Percentiles rank a stretch among this genome's conserved stretches.
phyloP scores from a whole-genome alignment of 2,329 filamentous ascomycete species.

The Colletotrichum noveboracense region DNA sequence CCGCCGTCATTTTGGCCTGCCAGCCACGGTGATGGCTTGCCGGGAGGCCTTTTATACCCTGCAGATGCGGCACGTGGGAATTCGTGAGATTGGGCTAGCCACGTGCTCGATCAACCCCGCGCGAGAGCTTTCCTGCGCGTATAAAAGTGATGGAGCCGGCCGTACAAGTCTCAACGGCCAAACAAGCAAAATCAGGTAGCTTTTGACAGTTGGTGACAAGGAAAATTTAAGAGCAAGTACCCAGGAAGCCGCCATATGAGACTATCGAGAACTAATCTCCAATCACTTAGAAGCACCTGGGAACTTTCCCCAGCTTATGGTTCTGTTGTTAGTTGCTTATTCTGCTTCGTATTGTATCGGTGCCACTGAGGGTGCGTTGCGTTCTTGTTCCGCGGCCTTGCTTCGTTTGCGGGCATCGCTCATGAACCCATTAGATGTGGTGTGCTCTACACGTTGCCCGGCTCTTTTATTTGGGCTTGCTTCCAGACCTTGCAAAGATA shows the following conservation, averaged over 20 bases:
- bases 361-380: fast-evolving
- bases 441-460: no score
- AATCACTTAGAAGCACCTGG: no score
- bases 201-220: background rate
- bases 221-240: background rate
- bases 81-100: no score
- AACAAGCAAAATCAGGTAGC: background rate
- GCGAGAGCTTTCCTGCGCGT: background rate
- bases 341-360: background rate
- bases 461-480: no score
- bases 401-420: background rate
- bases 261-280: background rate
- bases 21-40: background rate
- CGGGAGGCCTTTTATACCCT: no score
- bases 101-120: background rate
- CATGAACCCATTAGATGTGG: background rate
- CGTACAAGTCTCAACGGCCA: fast-evolving
- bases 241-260: no score
- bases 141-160: background rate
- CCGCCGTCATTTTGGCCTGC: background rate
- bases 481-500: background rate
- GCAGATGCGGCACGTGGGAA: no score
- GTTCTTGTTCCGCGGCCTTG: fast-evolving
- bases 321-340: background rate
- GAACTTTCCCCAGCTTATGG: fast-evolving